These are phyloP conservation scores for Phlebiopsis gigantea DNA, from an alignment of 768 basidiomycete genomes.

Conservation along the genomic window DNA sequence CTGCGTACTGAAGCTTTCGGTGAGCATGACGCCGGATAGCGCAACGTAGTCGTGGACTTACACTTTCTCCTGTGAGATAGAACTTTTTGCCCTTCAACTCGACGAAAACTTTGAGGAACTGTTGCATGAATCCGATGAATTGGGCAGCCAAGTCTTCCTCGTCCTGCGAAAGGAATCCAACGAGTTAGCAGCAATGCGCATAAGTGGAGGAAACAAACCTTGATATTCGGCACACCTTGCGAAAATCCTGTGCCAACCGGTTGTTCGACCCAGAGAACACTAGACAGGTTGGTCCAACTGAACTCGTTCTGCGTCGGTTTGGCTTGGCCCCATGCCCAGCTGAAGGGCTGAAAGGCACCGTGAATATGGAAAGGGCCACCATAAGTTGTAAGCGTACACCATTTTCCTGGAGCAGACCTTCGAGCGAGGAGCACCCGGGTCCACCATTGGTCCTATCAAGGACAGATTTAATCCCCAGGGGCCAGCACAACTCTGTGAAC, in stretches of 20 bases:
- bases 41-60: too few relatives aligned
- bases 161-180: slow-evolving; percentile 26
- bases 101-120: slow-evolving; percentile 69
- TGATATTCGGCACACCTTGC: slow-evolving; percentile 59
- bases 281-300: slow-evolving; percentile 80
- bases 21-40: too few relatives aligned
- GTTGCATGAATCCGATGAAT: slow-evolving; percentile 58
- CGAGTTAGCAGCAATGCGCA: background rate
- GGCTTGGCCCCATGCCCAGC: slow-evolving; percentile 60
- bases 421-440: slow-evolving; percentile 71
- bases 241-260: slow-evolving; percentile 79
- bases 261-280: slow-evolving; percentile 71
- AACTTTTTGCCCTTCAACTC: slow-evolving; percentile 72
- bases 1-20: slow-evolving; percentile 72
- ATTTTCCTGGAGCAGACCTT: slow-evolving; percentile 70
- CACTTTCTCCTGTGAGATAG: slow-evolving; percentile 71
- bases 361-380: too few relatives aligned
- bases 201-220: slow-evolving; percentile 21
- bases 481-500: too few relatives aligned
- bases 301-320: slow-evolving; percentile 57
- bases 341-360: slow-evolving; percentile 58
- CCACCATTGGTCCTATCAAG: slow-evolving; percentile 74
- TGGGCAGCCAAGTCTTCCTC: slow-evolving; percentile 55
- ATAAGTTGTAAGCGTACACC: slow-evolving; percentile 57
- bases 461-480: too few relatives aligned